Evolutionary conservation across 1,139 yeast species (phyloP).

Genomic region (Magnusiomyces suaveolens): DNA sequence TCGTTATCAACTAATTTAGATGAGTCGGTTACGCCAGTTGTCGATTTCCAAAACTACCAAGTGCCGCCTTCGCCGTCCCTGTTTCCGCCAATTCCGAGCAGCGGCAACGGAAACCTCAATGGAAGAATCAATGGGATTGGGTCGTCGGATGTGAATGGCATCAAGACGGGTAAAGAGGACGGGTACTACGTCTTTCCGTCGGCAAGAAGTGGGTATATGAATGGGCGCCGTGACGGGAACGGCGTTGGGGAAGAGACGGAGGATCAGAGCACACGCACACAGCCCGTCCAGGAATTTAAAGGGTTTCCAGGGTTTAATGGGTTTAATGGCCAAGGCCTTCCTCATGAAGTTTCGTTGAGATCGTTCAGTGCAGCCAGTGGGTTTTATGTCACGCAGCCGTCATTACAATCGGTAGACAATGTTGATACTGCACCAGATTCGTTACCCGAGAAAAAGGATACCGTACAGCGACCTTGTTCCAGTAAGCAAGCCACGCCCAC

Average conservation of each 20-base stretch:
- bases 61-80: neutral
- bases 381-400: no score
- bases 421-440: no score
- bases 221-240: neutral
- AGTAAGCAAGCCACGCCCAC: no score
- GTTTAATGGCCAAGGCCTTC: neutral
- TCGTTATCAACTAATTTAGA: neutral
- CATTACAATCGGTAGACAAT: no score
- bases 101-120: neutral
- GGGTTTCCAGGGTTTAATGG: neutral
- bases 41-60: neutral
- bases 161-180: neutral
- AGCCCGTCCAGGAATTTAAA: neutral
- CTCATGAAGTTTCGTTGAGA: neutral
- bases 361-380: neutral
- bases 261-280: neutral
- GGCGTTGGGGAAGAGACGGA: neutral
- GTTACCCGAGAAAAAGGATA: no score
- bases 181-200: neutral
- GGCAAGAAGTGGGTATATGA: neutral
- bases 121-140: neutral
- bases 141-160: neutral
- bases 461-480: no score
- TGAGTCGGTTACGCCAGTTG: neutral
- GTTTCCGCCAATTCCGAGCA: neutral